A percentile compares a stretch with the other conserved stretches of the same genome.
Conservation (phyloP, 768 basidiomycete species). For the Mycena olivaceomarginata region DNA sequence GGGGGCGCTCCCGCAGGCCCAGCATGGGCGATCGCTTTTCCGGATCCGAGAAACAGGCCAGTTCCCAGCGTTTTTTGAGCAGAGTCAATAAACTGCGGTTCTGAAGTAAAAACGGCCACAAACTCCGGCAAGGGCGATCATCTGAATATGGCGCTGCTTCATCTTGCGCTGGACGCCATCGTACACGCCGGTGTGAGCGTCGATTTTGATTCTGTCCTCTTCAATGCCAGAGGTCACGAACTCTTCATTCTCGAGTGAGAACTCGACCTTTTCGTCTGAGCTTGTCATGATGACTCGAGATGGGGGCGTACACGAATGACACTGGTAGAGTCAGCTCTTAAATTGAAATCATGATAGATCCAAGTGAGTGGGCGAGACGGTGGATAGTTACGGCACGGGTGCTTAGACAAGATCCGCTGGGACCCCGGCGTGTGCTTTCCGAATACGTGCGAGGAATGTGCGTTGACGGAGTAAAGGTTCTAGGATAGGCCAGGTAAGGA, state of each 20-base stretch:
- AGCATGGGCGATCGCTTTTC: slow-evolving; percentile 66
- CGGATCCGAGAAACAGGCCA: slow-evolving; percentile 75
- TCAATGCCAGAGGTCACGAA: neutral
- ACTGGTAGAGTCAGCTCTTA: too few relatives aligned
- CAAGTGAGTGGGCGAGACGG: too few relatives aligned
- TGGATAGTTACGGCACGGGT: too few relatives aligned
- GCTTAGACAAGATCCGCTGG: too few relatives aligned
- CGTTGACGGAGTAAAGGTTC: too few relatives aligned
- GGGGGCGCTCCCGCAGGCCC: slow-evolving; percentile 71
- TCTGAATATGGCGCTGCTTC: slow-evolving; percentile 40
- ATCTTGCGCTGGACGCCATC: slow-evolving; percentile 39
- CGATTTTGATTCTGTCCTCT: slow-evolving; percentile 24
- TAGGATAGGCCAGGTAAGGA: too few relatives aligned
- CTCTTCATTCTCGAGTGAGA: neutral
- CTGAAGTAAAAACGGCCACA: neutral
- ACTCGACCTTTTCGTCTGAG: too few relatives aligned
- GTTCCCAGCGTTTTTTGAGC: slow-evolving; percentile 67
- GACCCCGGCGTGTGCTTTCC: too few relatives aligned
- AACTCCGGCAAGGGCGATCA: slow-evolving; percentile 40
- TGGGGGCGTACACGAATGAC: too few relatives aligned
- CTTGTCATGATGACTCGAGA: too few relatives aligned
- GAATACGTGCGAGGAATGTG: too few relatives aligned
- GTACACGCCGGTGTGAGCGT: slow-evolving; percentile 33
- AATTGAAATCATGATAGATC: too few relatives aligned
- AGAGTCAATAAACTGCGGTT: neutral